Evolutionary conservation across 2,329 filamentous ascomycete species (phyloP).

Genomic region (Chrysoporthe deuterocubensis): DNA sequence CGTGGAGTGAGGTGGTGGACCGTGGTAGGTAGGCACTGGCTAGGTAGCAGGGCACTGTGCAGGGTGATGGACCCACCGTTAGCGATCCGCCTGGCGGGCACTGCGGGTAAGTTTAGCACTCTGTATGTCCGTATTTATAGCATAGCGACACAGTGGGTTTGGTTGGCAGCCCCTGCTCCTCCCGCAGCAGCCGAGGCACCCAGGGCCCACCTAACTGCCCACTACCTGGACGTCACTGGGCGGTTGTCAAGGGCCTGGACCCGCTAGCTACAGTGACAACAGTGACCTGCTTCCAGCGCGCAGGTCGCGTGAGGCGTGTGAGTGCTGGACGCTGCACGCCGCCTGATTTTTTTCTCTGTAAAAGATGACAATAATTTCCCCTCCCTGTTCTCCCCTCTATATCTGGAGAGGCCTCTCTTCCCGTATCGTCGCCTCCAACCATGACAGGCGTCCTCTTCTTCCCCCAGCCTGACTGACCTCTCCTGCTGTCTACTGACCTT

Average conservation of each 20-base stretch:
- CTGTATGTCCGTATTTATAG: not conserved
- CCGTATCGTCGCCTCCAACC: not conserved
- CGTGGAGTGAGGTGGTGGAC: constrained; percentile 8
- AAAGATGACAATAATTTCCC: too few species aligned
- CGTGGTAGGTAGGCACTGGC: not conserved
- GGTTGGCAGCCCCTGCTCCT: not conserved
- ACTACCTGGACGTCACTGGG: not conserved
- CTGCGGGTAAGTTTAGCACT: too few species aligned
- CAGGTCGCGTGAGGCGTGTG: not conserved
- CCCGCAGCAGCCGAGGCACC: not conserved
- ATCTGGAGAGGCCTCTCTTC: not conserved
- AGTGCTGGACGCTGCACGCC: not conserved
- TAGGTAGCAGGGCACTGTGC: not conserved
- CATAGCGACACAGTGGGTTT: not conserved
- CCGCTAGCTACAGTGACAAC: not conserved
- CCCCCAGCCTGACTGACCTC: not conserved
- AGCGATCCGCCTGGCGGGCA: too few species aligned
- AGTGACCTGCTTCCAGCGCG: constrained; percentile 5
- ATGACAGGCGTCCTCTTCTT: not conserved
- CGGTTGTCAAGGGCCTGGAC: not conserved
- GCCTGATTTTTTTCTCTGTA: not conserved
- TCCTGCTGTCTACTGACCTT: not conserved
- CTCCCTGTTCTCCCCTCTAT: not conserved
- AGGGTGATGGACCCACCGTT: not conserved
- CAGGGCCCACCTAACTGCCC: not conserved